Evolutionary conservation across 371 early-diverging fungal genomes (phyloP).

Genomic region (Mortierella sp.): DNA sequence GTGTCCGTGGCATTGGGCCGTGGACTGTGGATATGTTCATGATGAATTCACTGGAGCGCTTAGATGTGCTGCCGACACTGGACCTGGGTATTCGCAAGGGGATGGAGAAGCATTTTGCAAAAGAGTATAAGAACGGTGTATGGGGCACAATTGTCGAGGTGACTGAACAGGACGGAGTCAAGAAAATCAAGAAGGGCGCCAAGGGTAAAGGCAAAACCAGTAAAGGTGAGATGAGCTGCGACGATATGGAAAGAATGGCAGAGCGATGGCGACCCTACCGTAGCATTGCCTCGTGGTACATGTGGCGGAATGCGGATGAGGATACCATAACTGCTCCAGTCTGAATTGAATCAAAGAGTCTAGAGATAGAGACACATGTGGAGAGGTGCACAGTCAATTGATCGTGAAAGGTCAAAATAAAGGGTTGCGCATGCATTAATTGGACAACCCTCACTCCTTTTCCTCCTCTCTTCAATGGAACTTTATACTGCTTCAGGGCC

Average conservation of each 20-base stretch:
- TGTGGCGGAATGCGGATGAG: constrained; percentile 64
- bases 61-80: constrained; percentile 70
- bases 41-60: constrained; percentile 68
- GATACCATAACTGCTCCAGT: constrained; percentile 27
- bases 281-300: constrained; percentile 73
- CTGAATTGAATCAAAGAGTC: not conserved
- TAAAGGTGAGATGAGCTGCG: constrained; percentile 57
- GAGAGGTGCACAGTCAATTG: not conserved
- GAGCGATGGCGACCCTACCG: constrained; percentile 70
- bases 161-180: constrained; percentile 7
- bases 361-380: not conserved
- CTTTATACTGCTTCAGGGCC: constrained; percentile 14
- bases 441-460: too few species aligned
- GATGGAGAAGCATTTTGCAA: constrained; percentile 67
- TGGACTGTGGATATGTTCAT: constrained; percentile 81
- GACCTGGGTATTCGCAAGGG: constrained; percentile 72
- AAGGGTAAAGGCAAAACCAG: constrained; percentile 59
- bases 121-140: constrained; percentile 36
- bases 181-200: constrained; percentile 37
- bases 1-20: constrained; percentile 71
- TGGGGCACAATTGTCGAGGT: constrained; percentile 38
- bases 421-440: too few species aligned
- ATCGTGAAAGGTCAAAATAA: too few species aligned
- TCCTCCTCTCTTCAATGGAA: constrained; percentile 11
- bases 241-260: constrained; percentile 61